Evolutionary conservation across 768 basidiomycete species (phyloP).

Genomic region (Macrolepiota dolichaula): DNA sequence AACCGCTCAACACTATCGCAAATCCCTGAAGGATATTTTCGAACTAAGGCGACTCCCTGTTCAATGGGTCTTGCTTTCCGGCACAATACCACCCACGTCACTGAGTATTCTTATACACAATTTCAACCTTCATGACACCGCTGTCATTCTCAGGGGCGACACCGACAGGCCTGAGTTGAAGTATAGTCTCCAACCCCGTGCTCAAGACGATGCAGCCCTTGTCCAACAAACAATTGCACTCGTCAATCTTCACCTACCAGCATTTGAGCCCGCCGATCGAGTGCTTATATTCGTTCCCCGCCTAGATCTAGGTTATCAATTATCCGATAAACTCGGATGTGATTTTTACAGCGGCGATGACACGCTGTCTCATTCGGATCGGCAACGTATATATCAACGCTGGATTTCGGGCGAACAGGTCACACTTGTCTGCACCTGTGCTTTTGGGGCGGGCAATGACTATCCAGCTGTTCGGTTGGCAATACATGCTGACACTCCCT

Average conservation of each 20-base stretch:
- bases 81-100: too few species aligned
- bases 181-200: neutral
- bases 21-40: too few species aligned
- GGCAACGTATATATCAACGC: neutral
- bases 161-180: neutral
- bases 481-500: slow-evolving; percentile 17
- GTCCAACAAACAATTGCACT: neutral
- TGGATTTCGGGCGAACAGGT: slow-evolving; percentile 12
- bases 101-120: too few species aligned
- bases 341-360: neutral
- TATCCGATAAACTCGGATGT: neutral
- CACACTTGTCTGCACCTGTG: slow-evolving; percentile 20
- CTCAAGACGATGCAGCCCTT: neutral
- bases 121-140: too few species aligned
- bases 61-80: too few species aligned
- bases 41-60: too few species aligned
- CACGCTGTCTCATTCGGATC: neutral
- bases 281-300: neutral
- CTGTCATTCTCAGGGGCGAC: too few species aligned
- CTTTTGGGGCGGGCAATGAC: slow-evolving; percentile 25
- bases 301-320: neutral
- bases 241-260: too few species aligned
- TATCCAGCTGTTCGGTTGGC: slow-evolving; percentile 17
- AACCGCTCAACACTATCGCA: too few species aligned
- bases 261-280: neutral